Conservation (phyloP, 148 eudicot species). For the Amaranthus palmeri region DNA sequence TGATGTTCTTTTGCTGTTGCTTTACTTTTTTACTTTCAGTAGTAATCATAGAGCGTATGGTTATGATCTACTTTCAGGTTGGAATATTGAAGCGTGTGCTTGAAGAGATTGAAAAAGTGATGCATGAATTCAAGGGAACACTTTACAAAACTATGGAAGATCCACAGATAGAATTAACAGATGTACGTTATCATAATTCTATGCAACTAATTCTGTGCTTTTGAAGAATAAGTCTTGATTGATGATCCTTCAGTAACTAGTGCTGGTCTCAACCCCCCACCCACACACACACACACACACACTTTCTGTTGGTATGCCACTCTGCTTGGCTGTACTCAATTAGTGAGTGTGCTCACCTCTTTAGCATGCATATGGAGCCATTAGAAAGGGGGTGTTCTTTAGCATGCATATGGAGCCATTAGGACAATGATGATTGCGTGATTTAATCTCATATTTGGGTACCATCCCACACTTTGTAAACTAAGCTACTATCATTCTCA, state of each 20-base stretch:
- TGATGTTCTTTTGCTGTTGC: neutral
- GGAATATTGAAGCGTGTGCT: conserved; percentile 96
- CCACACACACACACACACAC: no score
- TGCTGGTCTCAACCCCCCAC: neutral
- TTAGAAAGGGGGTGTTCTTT: no score
- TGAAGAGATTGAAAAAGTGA: conserved; percentile 96
- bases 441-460: no score
- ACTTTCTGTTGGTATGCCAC: no score
- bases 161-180: conserved; percentile 74
- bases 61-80: conserved; percentile 47
- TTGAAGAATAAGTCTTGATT: neutral
- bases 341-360: no score
- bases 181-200: conserved; percentile 41
- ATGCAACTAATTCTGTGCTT: neutral
- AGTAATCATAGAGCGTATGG: neutral
- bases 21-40: neutral
- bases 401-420: no score
- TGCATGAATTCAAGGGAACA: conserved; percentile 91
- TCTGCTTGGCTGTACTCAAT: no score
- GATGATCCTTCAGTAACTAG: neutral
- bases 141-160: conserved; percentile 93
- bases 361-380: no score
- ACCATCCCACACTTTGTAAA: no score
- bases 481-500: no score
- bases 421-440: no score